phyloP scores from a whole-genome alignment of 140 eudicot genomes.

The Bidens hawaiensis region DNA sequence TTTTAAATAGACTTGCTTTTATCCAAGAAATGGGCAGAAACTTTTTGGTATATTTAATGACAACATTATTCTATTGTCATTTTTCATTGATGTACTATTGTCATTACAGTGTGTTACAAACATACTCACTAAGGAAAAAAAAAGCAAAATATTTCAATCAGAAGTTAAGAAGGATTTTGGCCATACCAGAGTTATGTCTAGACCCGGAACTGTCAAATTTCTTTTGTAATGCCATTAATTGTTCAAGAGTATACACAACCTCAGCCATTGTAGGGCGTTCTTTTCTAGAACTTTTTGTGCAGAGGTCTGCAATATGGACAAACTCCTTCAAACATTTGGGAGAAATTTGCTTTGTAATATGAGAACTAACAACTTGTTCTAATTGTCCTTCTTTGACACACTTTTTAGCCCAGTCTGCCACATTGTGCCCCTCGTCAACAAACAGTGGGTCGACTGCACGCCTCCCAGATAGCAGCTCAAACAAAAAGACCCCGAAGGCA shows the following conservation, averaged over 20 bases:
- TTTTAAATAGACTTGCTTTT: too few relatives aligned
- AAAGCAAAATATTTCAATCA: background rate
- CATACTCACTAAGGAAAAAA: too few relatives aligned
- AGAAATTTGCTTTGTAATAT: slow-evolving; percentile 15
- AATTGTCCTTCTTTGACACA: slow-evolving; percentile 25
- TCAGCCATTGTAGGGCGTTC: slow-evolving; percentile 37
- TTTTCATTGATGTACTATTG: too few relatives aligned
- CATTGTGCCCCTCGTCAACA: slow-evolving; percentile 14
- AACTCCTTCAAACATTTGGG: slow-evolving; percentile 22
- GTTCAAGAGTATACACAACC: slow-evolving; percentile 26
- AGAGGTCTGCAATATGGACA: slow-evolving; percentile 20
- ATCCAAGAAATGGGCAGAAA: too few relatives aligned
- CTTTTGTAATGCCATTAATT: slow-evolving; percentile 21
- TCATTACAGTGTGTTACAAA: too few relatives aligned
- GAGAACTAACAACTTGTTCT: slow-evolving; percentile 19
- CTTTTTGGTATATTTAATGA: too few relatives aligned
- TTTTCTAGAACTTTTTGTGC: slow-evolving; percentile 10
- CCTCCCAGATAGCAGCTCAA: slow-evolving; percentile 27
- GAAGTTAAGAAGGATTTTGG: background rate
- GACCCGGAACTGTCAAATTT: slow-evolving; percentile 14
- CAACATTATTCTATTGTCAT: too few relatives aligned
- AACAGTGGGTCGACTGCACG: slow-evolving; percentile 25
- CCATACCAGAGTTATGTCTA: slow-evolving; percentile 16
- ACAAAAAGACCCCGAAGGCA: slow-evolving; percentile 31
- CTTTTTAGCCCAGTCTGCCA: slow-evolving; percentile 21